Base-by-base conservation (phyloP, 495 filamentous ascomycete genomes). In the Cladorrhinum samala region DNA sequence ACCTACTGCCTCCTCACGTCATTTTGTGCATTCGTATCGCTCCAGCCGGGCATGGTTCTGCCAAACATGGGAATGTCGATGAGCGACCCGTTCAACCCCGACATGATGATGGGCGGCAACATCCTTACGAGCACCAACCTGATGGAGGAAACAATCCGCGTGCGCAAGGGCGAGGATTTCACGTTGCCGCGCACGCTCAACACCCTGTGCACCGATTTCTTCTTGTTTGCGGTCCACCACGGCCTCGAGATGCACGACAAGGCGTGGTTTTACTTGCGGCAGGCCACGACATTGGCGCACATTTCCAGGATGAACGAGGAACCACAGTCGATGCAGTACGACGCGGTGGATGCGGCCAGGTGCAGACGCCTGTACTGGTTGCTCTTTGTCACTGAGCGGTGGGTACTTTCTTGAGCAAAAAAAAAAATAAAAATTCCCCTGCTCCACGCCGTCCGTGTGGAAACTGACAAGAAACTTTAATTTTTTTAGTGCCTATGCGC, bases 1-100 rank as follows among this genome's bases (percentile, higher is more conserved):
- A 78, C 85, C 11, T 95, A 95, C 69, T 89, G 88, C 43, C 80
- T 94, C 36, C 66, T 95, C 36, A 82, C 82, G 2, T 83, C 89
- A 6, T 68, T 95, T 2, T 93, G 87, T 62, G 87, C 87, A 1
- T 91, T 87, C 60, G 89, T 91, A 61, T 82, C 91, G 72, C 88
- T 93, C 18, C 90, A 95, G 61, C 83, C 89, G 0, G 82, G 86
- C 50, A 89, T 92, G 72, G 77, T 72, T 3, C 72, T 80, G 21
- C 77, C 79, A 0, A 66, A 73, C 5, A 51, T 50, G 18, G 49
- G 54, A 30, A 57, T 57, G 46, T 20, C 46, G 18, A 49, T 49
- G 36, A 73, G 73, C 23, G 72, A 83, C 45, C 77, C 79, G 43
- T 72, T 79, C 18, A 70, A 68, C 24, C 65, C 77, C 49, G 78